phyloP scores from a whole-genome alignment of 1,284 basidiomycete genomes.

The Cystobasidium pallidum region DNA sequence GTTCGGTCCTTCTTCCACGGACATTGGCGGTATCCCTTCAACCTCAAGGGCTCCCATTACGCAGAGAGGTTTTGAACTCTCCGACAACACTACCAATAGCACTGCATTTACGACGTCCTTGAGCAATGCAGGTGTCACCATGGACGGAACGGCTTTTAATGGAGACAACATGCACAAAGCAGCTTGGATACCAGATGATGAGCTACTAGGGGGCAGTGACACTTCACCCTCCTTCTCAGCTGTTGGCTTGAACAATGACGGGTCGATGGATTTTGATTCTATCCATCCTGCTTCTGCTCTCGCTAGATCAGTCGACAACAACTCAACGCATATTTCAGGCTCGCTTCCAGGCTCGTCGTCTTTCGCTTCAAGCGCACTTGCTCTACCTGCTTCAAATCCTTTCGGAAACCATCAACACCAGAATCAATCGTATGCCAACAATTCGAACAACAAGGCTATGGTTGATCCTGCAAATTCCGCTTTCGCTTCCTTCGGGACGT shows the following conservation, averaged over 20 bases:
- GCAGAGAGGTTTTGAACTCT: conserved; percentile 37
- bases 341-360: conserved; percentile 8
- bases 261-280: conserved; percentile 29
- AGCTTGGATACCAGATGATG: conserved; percentile 40
- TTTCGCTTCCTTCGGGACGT: conserved; percentile 17
- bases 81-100: conserved; percentile 8
- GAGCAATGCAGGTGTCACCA: conserved; percentile 13
- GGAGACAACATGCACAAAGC: conserved; percentile 31
- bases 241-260: conserved; percentile 12
- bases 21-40: conserved; percentile 13
- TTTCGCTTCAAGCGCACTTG: conserved; percentile 26
- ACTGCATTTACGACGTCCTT: conserved; percentile 27
- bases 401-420: neutral
- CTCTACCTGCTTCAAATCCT: conserved; percentile 16
- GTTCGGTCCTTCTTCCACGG: conserved; percentile 7
- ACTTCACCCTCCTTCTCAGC: conserved; percentile 12
- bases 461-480: conserved; percentile 7
- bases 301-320: conserved; percentile 20
- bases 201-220: conserved; percentile 32
- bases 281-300: conserved; percentile 15
- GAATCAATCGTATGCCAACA: neutral
- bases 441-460: conserved; percentile 2
- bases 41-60: conserved; percentile 33
- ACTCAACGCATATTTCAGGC: neutral
- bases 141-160: conserved; percentile 18